phyloP scores from a whole-genome alignment of 805 yeast genomes.

The Pichia cabralensis region DNA sequence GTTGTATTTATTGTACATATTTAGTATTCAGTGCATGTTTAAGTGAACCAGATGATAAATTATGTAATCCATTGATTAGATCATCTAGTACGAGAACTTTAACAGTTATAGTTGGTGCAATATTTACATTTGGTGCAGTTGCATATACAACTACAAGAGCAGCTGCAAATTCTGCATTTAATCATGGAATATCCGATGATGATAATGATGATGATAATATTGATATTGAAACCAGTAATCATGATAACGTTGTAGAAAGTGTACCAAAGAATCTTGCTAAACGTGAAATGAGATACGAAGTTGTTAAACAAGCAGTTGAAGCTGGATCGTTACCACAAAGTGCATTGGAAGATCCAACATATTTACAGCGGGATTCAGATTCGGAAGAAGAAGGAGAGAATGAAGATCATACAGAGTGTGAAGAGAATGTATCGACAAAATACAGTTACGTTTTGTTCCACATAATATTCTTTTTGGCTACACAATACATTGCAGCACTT shows the following conservation, averaged over 20 bases:
- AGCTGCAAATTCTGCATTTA: constrained; percentile 69
- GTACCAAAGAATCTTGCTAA: too few species aligned
- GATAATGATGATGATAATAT: constrained; percentile 17
- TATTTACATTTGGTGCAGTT: constrained; percentile 88
- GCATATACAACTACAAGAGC: constrained; percentile 97
- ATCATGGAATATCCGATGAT: constrained; percentile 23
- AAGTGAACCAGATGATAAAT: constrained; percentile 89
- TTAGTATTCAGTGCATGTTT: constrained; percentile 87
- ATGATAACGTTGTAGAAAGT: neutral
- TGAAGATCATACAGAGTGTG: constrained; percentile 32
- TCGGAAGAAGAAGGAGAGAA: constrained; percentile 28
- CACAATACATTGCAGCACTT: constrained; percentile 92
- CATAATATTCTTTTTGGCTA: constrained; percentile 83
- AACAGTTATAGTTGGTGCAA: constrained; percentile 79
- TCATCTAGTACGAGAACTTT: constrained; percentile 85
- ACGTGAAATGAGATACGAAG: constrained; percentile 73
- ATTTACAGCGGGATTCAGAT: too few species aligned
- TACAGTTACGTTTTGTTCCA: constrained; percentile 87
- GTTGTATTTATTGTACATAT: constrained; percentile 86
- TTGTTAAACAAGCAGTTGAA: constrained; percentile 88
- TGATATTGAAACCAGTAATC: too few species aligned
- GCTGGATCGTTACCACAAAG: constrained; percentile 92
- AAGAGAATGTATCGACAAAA: constrained; percentile 52
- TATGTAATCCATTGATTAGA: constrained; percentile 86
- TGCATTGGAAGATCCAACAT: constrained; percentile 67